Conservation (phyloP, 768 basidiomycete species). For the Suillus plorans region DNA sequence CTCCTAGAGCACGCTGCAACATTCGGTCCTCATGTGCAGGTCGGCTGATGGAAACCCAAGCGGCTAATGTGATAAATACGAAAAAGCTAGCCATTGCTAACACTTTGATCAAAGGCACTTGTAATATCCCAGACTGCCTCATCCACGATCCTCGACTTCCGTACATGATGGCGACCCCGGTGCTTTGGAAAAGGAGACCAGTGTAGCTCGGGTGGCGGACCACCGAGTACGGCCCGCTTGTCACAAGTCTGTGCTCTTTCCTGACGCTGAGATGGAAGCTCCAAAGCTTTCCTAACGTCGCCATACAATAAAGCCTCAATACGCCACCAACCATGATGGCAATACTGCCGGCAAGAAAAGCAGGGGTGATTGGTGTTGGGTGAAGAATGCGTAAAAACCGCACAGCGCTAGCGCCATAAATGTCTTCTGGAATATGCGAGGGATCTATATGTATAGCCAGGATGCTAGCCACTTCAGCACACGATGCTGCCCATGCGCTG, state of each 20-base stretch:
- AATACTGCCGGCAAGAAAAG: constrained; percentile 15
- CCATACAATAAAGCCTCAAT: constrained; percentile 26
- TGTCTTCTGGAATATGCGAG: background rate
- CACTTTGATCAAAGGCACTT: background rate
- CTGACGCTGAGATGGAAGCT: constrained; percentile 27
- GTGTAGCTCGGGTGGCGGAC: constrained; percentile 33
- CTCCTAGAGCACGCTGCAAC: constrained; percentile 28
- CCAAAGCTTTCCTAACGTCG: constrained; percentile 23
- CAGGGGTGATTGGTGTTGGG: constrained; percentile 8
- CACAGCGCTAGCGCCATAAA: background rate
- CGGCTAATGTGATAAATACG: too few relatives aligned
- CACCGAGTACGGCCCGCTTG: constrained; percentile 25
- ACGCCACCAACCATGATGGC: constrained; percentile 18
- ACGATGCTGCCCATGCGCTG: background rate
- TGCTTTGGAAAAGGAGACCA: constrained; percentile 11
- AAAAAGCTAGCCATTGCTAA: too few relatives aligned
- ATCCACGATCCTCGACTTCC: constrained; percentile 15
- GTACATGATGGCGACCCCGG: constrained; percentile 6
- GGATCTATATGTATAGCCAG: background rate
- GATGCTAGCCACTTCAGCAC: constrained; percentile 1
- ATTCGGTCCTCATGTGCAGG: constrained; percentile 28
- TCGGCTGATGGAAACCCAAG: background rate
- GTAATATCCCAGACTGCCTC: constrained; percentile 9
- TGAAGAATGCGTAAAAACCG: background rate
- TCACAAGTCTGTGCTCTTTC: constrained; percentile 25